Conservation (phyloP, 148 eudicot species). For the Rhododendron henanense region DNA sequence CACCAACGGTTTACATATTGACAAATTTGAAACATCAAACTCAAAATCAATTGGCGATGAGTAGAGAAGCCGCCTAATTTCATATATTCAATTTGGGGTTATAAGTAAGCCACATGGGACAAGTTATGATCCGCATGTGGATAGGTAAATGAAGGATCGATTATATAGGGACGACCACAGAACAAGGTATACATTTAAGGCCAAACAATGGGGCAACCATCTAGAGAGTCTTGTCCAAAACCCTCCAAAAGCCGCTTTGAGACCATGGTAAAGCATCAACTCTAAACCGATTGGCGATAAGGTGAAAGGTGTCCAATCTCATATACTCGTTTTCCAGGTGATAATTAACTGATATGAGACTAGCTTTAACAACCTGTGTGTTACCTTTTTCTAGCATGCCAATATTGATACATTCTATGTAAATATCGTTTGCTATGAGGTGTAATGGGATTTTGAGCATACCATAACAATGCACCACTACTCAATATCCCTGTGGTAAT, state of each 20-base stretch:
- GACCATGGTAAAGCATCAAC: not conserved
- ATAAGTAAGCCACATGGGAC: not conserved
- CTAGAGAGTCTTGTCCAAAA: not conserved
- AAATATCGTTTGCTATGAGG: not conserved
- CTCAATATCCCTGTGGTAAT: not conserved
- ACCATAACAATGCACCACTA: not conserved
- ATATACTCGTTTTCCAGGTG: not conserved
- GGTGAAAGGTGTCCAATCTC: not conserved
- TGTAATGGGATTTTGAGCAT: not conserved
- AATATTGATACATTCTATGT: not conserved
- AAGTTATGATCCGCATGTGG: not conserved
- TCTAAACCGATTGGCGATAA: not conserved
- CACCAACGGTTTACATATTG: not conserved
- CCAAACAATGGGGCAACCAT: not conserved
- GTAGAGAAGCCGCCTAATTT: not conserved
- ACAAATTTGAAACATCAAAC: not conserved
- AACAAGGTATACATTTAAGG: not conserved
- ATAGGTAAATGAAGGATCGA: not conserved
- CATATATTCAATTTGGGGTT: not conserved
- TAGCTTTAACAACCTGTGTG: not conserved
- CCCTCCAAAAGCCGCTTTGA: not conserved
- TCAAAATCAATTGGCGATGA: not conserved
- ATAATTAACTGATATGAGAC: not conserved
- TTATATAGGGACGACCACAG: not conserved
- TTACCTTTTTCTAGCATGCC: not conserved